phyloP scores from a whole-genome alignment of 2,329 filamentous ascomycete genomes.

The Cladosporium sp. region DNA sequence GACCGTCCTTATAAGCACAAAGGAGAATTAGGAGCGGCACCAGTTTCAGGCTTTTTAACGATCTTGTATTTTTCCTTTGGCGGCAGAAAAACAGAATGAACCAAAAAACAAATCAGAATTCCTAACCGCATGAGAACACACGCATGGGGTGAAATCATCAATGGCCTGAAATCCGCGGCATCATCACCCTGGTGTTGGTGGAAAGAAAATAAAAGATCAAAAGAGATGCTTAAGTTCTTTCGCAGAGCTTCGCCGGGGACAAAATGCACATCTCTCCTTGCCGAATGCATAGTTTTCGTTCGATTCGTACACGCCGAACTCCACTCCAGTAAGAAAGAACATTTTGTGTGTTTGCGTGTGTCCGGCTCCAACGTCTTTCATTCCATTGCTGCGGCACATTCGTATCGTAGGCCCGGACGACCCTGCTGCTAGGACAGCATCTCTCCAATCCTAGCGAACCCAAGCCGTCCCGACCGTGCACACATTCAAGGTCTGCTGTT shows the following conservation, averaged over 20 bases:
- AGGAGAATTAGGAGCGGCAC: too few species aligned
- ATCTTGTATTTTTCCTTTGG: conserved; percentile 5
- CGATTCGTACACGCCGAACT: conserved; percentile 12
- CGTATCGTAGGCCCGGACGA: conserved; percentile 12
- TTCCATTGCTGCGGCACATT: conserved; percentile 13
- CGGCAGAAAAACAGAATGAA: conserved; percentile 8
- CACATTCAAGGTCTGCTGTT: conserved; percentile 6
- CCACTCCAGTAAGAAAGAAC: conserved; percentile 13
- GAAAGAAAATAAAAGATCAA: not conserved
- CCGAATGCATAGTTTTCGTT: conserved; percentile 12
- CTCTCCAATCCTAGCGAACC: conserved; percentile 3
- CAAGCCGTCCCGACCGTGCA: conserved; percentile 11
- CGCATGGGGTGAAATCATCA: conserved; percentile 12
- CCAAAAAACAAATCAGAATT: too few species aligned
- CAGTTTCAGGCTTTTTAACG: conserved; percentile 11
- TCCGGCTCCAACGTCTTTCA: conserved; percentile 12
- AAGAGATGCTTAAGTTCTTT: not conserved
- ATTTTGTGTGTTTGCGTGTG: conserved; percentile 5
- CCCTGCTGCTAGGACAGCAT: conserved; percentile 9
- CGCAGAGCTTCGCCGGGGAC: conserved; percentile 7
- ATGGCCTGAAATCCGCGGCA: conserved; percentile 8
- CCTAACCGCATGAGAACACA: conserved; percentile 9
- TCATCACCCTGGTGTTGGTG: conserved; percentile 1
- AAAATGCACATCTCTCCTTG: conserved; percentile 13
- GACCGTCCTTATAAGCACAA: too few species aligned